Evolutionary conservation across 1,284 basidiomycete species (phyloP), one percentile per base, ranked within the genome.

Genomic region (Porodaedalea pini): DNA sequence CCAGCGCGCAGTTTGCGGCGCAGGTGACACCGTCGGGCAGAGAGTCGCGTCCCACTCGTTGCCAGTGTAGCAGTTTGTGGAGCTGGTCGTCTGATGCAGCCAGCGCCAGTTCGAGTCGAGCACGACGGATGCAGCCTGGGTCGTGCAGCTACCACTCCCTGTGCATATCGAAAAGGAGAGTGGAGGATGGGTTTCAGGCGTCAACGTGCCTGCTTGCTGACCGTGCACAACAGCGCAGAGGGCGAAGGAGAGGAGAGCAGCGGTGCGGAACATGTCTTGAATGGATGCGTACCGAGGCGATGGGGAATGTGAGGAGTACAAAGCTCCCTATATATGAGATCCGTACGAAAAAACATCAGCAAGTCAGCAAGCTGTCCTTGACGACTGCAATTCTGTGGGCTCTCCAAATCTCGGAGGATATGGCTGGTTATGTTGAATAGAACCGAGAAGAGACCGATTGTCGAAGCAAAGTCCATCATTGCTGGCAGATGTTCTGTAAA

Each of bases 101-200:
- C 78, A 80, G 58, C 79, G 75, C 76, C 78, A 82, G 73, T 81
- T 82, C 57, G 77, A 61, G 65, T 82, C 79, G 58, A 82, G 68
- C 6, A 75, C 74, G 50, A 81, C 69, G 23, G 70, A 62, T 7
- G 70, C 63, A 37, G 60, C 45, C 34, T 67, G 57, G 32, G 67
- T 69, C 4, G 70, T 71, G 70, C 78, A 79, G 50, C 67, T 62
- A 37, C 77, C 76, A 25, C 66, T 40, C 19, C 67, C 63, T n/a
- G 74, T 73, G 64, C 78, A 79, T 57, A 69, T 64, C 64, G 73
- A 67, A 62, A 68, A 69, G 32, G 72, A 63, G 43, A 79, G 67
- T 13, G 63, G 40, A 27, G 78, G 78, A 64, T 78, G 76, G 60
- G 59, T 68, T 64, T 77, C 75, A 17, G 74, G 63, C 34, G 65